These are phyloP conservation scores for Mucuna pruriens DNA, from an alignment of 306 rosid genomes.

Conservation along the genomic window DNA sequence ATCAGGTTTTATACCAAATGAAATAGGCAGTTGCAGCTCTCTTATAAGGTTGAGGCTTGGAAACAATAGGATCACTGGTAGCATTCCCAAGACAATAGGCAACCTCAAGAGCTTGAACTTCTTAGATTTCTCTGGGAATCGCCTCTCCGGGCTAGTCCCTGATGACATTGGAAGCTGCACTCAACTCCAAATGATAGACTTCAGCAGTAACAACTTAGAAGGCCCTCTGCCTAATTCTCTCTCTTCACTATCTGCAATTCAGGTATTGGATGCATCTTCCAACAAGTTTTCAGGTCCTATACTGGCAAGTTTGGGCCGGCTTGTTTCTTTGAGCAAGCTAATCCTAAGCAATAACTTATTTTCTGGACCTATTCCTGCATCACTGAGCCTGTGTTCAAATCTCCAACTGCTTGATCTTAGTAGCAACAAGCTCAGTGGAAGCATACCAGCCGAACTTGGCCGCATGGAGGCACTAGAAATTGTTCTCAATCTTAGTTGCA, in stretches of 20 bases:
- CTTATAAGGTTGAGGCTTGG: conserved; percentile 79
- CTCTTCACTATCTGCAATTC: conserved; percentile 67
- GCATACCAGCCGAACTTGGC: conserved; percentile 67
- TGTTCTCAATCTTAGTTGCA: conserved; percentile 80
- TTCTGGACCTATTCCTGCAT: conserved; percentile 74
- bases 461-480: conserved; percentile 70
- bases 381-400: conserved; percentile 66
- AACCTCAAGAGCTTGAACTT: conserved; percentile 65
- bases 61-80: conserved; percentile 68
- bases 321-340: conserved; percentile 68
- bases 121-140: conserved; percentile 76
- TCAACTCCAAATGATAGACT: conserved; percentile 79
- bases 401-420: conserved; percentile 91
- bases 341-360: conserved; percentile 66
- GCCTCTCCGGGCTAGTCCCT: conserved; percentile 70
- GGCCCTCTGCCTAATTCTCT: conserved; percentile 71
- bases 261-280: conserved; percentile 74
- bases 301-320: conserved; percentile 68
- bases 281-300: conserved; percentile 65
- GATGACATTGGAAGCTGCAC: conserved; percentile 75
- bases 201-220: conserved; percentile 64
- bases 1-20: conserved; percentile 73
- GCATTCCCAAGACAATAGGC: conserved; percentile 67
- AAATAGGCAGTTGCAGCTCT: conserved; percentile 76
- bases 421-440: conserved; percentile 66